Evolutionary conservation across 1,139 yeast genomes (phyloP).

Genomic region (Ogataea hybrid): DNA sequence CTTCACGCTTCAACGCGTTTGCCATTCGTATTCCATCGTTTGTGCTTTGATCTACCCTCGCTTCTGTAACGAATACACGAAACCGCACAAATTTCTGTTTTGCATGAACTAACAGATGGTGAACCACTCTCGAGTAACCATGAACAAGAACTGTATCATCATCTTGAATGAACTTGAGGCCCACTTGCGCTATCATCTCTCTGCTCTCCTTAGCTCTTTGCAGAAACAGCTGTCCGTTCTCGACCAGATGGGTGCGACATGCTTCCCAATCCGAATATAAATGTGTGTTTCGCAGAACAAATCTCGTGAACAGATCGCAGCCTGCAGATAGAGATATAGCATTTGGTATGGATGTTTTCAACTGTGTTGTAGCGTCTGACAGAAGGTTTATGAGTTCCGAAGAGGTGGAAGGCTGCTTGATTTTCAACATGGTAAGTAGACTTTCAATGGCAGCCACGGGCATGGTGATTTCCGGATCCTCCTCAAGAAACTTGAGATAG

Average conservation of each 20-base stretch:
- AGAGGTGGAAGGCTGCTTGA: constrained; percentile 87
- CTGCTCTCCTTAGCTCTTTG: constrained; percentile 91
- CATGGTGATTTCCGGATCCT: constrained; percentile 95
- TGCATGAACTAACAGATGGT: constrained; percentile 71
- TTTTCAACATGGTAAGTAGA: constrained; percentile 74
- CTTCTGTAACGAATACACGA: constrained; percentile 89
- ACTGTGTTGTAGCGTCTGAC: constrained; percentile 67
- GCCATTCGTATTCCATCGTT: constrained; percentile 77
- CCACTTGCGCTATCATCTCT: constrained; percentile 82
- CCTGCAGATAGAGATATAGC: constrained; percentile 95
- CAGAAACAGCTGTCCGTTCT: constrained; percentile 89
- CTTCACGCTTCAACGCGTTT: constrained; percentile 60
- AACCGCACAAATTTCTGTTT: constrained; percentile 74
- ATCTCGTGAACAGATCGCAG: constrained; percentile 93
- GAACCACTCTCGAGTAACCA: constrained; percentile 89
- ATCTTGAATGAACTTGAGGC: constrained; percentile 86
- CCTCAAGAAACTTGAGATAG: constrained; percentile 74
- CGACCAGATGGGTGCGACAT: constrained; percentile 84
- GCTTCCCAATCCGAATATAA: constrained; percentile 94
- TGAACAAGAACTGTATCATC: constrained; percentile 91
- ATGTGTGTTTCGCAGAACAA: constrained; percentile 86
- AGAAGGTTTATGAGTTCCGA: constrained; percentile 86
- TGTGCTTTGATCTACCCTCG: constrained; percentile 67
- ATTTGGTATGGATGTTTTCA: constrained; percentile 80
- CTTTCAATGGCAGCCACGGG: constrained; percentile 99